Evolutionary conservation across 768 basidiomycete genomes (phyloP).

Genomic region (Cystofilobasidium macerans): DNA sequence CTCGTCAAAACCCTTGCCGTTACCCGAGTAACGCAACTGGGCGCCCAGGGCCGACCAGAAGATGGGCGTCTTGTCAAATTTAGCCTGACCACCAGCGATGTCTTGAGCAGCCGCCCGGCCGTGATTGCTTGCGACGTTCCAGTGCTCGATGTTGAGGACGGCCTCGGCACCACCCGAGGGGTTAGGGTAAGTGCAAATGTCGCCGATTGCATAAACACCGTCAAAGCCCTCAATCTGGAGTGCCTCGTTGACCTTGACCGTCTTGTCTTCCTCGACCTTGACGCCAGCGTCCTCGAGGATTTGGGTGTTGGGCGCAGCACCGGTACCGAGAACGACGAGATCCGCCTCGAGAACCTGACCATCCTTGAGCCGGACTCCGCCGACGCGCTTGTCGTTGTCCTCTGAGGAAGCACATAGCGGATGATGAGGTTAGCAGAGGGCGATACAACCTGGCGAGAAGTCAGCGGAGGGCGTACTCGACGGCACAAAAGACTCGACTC

Average conservation of each 20-base stretch:
- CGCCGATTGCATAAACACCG: slow-evolving; percentile 59
- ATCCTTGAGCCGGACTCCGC: slow-evolving; percentile 54
- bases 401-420: slow-evolving; percentile 8
- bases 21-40: slow-evolving; percentile 73
- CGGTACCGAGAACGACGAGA: slow-evolving; percentile 73
- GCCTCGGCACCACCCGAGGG: slow-evolving; percentile 54
- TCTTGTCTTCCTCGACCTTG: slow-evolving; percentile 59
- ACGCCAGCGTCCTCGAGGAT: slow-evolving; percentile 60
- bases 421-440: not conserved
- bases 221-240: slow-evolving; percentile 49
- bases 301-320: slow-evolving; percentile 69
- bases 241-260: slow-evolving; percentile 64
- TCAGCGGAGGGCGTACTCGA: not conserved
- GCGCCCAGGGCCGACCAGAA: slow-evolving; percentile 91
- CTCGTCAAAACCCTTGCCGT: slow-evolving; percentile 57
- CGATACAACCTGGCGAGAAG: too few relatives aligned
- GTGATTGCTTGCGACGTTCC: slow-evolving; percentile 81
- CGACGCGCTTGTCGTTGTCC: slow-evolving; percentile 47
- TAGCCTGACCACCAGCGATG: slow-evolving; percentile 51
- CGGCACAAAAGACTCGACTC: slow-evolving; percentile 51
- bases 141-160: slow-evolving; percentile 72
- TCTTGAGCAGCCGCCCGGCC: slow-evolving; percentile 71
- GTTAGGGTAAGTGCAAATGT: not conserved
- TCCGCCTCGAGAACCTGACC: slow-evolving; percentile 59
- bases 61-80: slow-evolving; percentile 68